phyloP scores from a whole-genome alignment of 306 rosid species.

The Gastrolobium bilobum region DNA sequence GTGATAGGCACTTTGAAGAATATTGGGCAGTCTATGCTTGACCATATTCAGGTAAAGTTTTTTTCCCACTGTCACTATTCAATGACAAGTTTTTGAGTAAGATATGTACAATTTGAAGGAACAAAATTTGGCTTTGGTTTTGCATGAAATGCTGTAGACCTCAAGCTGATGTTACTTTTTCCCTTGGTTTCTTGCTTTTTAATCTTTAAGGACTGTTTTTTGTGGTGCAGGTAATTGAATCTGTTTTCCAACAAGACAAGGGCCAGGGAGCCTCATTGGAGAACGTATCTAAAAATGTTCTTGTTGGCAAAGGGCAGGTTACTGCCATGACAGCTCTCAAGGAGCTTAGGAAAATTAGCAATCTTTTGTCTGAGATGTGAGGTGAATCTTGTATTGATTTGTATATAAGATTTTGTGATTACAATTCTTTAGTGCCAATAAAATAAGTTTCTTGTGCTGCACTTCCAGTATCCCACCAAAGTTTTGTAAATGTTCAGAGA shows the following conservation, averaged over 20 bases:
- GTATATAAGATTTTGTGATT: constrained; percentile 83
- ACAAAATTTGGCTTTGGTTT: constrained; percentile 13
- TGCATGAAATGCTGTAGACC: constrained; percentile 25
- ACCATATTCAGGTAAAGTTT: constrained; percentile 84
- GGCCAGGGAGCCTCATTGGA: constrained; percentile 70
- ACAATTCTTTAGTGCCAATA: constrained; percentile 63
- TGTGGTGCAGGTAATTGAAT: constrained; percentile 78
- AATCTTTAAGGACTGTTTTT: constrained; percentile 5
- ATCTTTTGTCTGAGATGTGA: constrained; percentile 96
- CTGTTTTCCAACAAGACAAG: constrained; percentile 85
- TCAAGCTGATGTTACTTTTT: background rate
- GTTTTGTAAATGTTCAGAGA: constrained; percentile 50
- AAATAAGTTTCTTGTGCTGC: constrained; percentile 44
- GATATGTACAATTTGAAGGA: background rate
- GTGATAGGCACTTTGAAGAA: constrained; percentile 83
- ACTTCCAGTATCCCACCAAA: constrained; percentile 34
- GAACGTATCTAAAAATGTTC: constrained; percentile 64
- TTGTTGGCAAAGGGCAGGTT: constrained; percentile 93
- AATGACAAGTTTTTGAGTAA: constrained; percentile 9
- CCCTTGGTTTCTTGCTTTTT: constrained; percentile 27
- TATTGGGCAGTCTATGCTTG: constrained; percentile 95
- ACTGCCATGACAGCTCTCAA: constrained; percentile 92
- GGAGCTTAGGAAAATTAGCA: constrained; percentile 97
- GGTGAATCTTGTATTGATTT: constrained; percentile 45
- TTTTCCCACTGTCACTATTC: constrained; percentile 7